Evolutionary conservation across 352 stramenopile genomes (phyloP).

Genomic region (Phytophthora foliorum): DNA sequence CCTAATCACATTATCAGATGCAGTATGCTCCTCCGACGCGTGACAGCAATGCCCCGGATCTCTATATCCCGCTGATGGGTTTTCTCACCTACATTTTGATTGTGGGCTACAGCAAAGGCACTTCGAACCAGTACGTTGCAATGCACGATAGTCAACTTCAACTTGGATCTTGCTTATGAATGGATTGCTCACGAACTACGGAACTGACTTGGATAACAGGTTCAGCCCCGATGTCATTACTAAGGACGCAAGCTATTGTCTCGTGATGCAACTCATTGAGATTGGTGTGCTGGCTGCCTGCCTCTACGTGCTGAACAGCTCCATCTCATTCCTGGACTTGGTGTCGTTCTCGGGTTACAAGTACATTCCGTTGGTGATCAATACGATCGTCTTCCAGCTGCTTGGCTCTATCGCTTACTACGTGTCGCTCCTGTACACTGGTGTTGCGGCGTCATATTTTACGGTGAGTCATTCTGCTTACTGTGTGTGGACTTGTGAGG

Average conservation of each 20-base stretch:
- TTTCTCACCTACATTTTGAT: conserved; percentile 99
- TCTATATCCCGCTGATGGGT: conserved; percentile 99
- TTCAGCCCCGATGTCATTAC: conserved; percentile 98
- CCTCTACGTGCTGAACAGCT: conserved; percentile 95
- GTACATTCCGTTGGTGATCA: conserved; percentile 97
- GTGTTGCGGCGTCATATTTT: conserved; percentile 94
- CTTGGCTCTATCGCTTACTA: conserved; percentile 93
- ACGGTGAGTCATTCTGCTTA: conserved; percentile 71
- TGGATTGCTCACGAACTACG: neutral
- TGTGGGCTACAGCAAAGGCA: conserved; percentile 97
- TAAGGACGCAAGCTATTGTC: conserved; percentile 93
- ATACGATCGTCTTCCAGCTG: conserved; percentile 92
- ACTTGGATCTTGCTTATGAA: neutral
- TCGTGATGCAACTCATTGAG: conserved; percentile 92
- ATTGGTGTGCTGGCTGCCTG: conserved; percentile 95
- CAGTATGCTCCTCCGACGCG: conserved; percentile 92
- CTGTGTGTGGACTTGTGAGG: neutral
- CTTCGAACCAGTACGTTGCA: conserved; percentile 83
- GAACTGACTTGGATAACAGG: conserved; percentile 45
- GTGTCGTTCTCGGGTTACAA: conserved; percentile 99
- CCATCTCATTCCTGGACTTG: conserved; percentile 96
- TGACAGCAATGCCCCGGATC: conserved; percentile 98
- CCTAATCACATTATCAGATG: conserved; percentile 37
- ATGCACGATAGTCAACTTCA: neutral
- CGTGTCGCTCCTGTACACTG: conserved; percentile 94